Base-by-base conservation (phyloP, 768 basidiomycete species). In the Boletus sp. region DNA sequence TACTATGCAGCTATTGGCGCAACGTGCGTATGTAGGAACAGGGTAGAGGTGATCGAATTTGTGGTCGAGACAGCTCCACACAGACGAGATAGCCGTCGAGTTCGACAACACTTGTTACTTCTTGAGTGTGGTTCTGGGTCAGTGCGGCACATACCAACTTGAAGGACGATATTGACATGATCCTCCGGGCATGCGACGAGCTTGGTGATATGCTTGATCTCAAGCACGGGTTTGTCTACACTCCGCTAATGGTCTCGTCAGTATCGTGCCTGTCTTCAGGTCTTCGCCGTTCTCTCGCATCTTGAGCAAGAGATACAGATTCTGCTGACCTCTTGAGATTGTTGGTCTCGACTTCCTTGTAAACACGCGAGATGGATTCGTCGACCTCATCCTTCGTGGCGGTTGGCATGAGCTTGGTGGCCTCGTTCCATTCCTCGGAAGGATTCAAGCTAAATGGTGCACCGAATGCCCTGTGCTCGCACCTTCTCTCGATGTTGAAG, bases 121-220 rank as follows among this genome's bases (percentile, higher is more conserved):
- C 85, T 44, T 83, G 97, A 30, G 92, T 94, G 52, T 80, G 97
- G 64, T 97, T 98, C 80, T 98, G 97, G 68, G 80, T 98, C 15
- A 93, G 90, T 55, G 90, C 96, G 11, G 78, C 93, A 47, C 97
- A 99, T 78, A 98, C 95, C 55, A 99, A 99, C n/a, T n/a, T n/a
- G n/a, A 24, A 24, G 24, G 24, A 24, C 24, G 24, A 24, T 24
- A n/a, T 24, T 24, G 24, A 24, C 24, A 24, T 24, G 24, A 24
- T 24, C 24, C 24, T 24, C 24, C 24, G 3, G 24, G 24, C 24
- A 24, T 24, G 24, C 24, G 24, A 24, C 3, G 24, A 24, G 24
- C 2, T 24, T 24, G 24, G 24, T 24, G 24, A 24, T 24, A 24
- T 24, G 24, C 24, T 24, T 24, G 24, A n/a, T n/a, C n/a, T n/a